Evolutionary conservation across 371 early-diverging fungal genomes (phyloP), one percentile per base, ranked within the genome.

Genomic region (Nematocida parisii): DNA sequence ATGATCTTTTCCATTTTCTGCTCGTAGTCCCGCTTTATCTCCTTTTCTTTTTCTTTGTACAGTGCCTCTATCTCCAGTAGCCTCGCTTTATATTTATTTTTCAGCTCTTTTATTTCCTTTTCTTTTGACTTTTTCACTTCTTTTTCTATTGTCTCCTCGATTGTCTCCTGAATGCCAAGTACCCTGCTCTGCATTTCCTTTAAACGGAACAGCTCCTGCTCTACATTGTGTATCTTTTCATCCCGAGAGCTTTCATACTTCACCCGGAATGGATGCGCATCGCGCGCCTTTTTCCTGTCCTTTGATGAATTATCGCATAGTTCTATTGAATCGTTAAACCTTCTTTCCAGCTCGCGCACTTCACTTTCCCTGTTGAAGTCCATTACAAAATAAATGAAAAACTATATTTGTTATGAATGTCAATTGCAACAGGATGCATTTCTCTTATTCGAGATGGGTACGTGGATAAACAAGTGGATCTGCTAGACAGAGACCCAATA

Each of bases 151-250:
- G 61, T 44, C 20, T 57, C 66, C 45, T 72, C 75, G 22, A 84
- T 50, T 57, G 72, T 82, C 39, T 67, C 72, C 42, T 82, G 73
- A n/a, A 75, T 71, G 24, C 44, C 52, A 15, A 84, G 57, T 47
- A 72, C 71, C 47, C 50, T 74, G 60, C 71, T 75, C 52, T 84
- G 84, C 39, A 71, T 33, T 20, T 84, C 84, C 62, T 81, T 84
- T n/a, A 84, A 71, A 15, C 72, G 68, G 20, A 55, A 71, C 44
- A 84, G 68, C 66, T 84, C 84, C 46, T 74, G 68, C 47, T 81
- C 75, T n/a, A 84, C 75, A 33, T 39, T 68, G 5, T 45, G 71
- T 5, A 81, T 62, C 50, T 82, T 74, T 22, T 39, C 47, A 46
- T 22, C n/a, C 9, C 52, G 47, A n/a, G 58, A n/a, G 50, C 45